phyloP scores from a whole-genome alignment of 805 yeast genomes.

The Saccharomycopsis javanensis region DNA sequence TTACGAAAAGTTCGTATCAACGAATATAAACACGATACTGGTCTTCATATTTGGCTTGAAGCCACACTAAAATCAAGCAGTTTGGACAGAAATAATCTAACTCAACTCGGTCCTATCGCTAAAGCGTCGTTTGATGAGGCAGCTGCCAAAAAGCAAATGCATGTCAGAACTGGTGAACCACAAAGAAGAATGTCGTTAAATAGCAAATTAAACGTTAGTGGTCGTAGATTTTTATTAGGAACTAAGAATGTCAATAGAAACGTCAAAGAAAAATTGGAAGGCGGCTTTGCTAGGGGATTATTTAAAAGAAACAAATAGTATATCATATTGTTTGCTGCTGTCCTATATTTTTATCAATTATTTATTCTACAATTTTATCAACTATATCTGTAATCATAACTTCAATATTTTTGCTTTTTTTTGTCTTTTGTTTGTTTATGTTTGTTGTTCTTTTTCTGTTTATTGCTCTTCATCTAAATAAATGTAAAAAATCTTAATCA shows the following conservation, averaged over 20 bases:
- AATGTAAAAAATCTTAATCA: no score
- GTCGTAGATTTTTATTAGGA: slow-evolving; percentile 16
- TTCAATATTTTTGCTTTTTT: no score
- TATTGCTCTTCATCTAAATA: no score
- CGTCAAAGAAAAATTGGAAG: slow-evolving; percentile 17
- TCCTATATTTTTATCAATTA: background rate
- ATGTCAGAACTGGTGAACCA: background rate
- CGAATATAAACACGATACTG: slow-evolving; percentile 17
- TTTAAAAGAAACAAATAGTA: slow-evolving; percentile 16
- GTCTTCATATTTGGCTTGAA: slow-evolving; percentile 16
- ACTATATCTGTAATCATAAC: no score
- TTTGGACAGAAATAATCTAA: background rate
- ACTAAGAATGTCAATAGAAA: slow-evolving; percentile 18
- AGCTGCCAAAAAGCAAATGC: slow-evolving; percentile 7
- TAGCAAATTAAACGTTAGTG: slow-evolving; percentile 12
- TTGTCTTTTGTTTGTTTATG: no score
- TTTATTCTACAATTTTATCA: background rate
- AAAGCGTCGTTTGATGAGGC: slow-evolving; percentile 16
- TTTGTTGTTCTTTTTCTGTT: no score
- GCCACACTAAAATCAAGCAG: slow-evolving; percentile 8
- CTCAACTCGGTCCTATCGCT: slow-evolving; percentile 14
- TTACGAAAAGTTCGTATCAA: slow-evolving; percentile 13
- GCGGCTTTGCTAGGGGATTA: slow-evolving; percentile 13
- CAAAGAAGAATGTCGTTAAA: slow-evolving; percentile 16
- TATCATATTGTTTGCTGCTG: background rate